Evolutionary conservation across 129 eudicot genomes (phyloP).

Genomic region (Helianthus tuberosus): DNA sequence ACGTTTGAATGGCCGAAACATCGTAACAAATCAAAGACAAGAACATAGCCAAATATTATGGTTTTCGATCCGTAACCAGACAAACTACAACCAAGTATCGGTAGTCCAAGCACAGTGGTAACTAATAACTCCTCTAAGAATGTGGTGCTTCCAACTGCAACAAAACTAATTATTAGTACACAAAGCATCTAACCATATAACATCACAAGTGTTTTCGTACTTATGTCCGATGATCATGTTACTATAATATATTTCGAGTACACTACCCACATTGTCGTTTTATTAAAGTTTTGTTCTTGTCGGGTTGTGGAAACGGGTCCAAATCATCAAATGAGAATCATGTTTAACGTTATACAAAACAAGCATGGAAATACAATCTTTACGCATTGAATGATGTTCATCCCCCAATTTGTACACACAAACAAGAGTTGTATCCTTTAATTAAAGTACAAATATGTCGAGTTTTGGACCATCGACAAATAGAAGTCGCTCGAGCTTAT

Average conservation of each 20-base stretch:
- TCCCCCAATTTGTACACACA: neutral
- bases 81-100: slow-evolving; percentile 52
- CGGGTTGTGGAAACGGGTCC: neutral
- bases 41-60: slow-evolving; percentile 56
- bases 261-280: slow-evolving; percentile 1
- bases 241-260: neutral
- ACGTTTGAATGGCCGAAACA: slow-evolving; percentile 77
- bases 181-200: neutral
- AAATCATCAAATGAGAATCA: neutral
- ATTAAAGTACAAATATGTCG: slow-evolving; percentile 6
- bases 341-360: slow-evolving; percentile 1
- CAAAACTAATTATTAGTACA: neutral
- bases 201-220: neutral
- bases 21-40: slow-evolving; percentile 71
- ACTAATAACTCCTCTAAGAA: slow-evolving; percentile 68
- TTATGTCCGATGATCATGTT: neutral
- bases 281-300: slow-evolving; percentile 5
- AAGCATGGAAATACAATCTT: neutral
- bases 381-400: slow-evolving; percentile 11
- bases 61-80: slow-evolving; percentile 71
- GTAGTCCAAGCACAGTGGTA: slow-evolving; percentile 56
- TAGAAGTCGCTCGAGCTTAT: neutral
- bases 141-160: slow-evolving; percentile 73
- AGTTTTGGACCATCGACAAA: slow-evolving; percentile 8
- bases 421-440: neutral